A percentile compares a stretch with the other conserved stretches of the same genome.
These are phyloP conservation scores for Stephanodiscus triporus DNA, from an alignment of 108 stramenopile species.

Conservation along the genomic window DNA sequence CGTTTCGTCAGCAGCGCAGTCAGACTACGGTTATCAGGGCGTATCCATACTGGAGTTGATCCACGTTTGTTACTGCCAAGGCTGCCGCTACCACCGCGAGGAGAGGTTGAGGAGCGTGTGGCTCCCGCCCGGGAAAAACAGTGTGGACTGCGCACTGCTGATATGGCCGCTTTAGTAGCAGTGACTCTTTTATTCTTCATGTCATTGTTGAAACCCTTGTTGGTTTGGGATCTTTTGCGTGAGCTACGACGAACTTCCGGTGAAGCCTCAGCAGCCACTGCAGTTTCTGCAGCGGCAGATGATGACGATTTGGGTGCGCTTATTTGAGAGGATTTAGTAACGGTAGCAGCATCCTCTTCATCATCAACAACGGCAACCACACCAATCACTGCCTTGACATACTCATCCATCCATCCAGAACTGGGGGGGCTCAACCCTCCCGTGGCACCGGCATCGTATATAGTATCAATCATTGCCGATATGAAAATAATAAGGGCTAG, in stretches of 20 bases:
- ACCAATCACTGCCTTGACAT: conserved; percentile 39
- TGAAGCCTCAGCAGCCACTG: conserved; percentile 1
- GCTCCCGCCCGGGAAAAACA: background rate
- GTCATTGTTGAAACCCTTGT: conserved; percentile 4
- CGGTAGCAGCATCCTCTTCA: background rate
- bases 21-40: conserved; percentile 44
- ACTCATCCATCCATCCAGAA: conserved; percentile 54
- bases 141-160: conserved; percentile 7
- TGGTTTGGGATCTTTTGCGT: conserved; percentile 33
- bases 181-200: conserved; percentile 5
- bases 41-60: conserved; percentile 18
- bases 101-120: background rate
- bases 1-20: conserved; percentile 32
- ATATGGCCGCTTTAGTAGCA: background rate
- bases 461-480: conserved; percentile 42
- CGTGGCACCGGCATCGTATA: conserved; percentile 37
- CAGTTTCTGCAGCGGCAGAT: background rate
- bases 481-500: conserved; percentile 36
- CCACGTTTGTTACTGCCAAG: conserved; percentile 3
- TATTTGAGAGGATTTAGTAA: background rate
- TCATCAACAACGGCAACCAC: background rate
- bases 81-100: background rate
- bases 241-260: conserved; percentile 25
- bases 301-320: background rate
- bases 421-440: conserved; percentile 36